Evolutionary conservation across 1,284 basidiomycete species (phyloP).

Genomic region (Polyporus tsugae): DNA sequence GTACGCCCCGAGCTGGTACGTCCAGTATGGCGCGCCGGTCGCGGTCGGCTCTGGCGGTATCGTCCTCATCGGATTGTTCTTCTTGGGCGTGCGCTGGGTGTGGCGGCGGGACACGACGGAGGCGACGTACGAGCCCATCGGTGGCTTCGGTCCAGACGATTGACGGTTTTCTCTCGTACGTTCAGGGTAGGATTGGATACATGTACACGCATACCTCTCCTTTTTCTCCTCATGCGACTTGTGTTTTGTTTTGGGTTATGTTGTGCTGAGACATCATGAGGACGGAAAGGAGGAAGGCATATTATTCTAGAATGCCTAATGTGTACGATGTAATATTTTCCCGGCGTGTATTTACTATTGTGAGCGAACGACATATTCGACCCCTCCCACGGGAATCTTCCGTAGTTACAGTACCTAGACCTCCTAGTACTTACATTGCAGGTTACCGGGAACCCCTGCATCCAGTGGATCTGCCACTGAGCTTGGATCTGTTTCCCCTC

Average conservation of each 20-base stretch:
- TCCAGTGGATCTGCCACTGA: not conserved
- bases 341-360: conserved; percentile 21
- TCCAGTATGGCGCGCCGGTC: conserved; percentile 70
- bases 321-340: conserved; percentile 21
- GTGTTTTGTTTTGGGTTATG: not conserved
- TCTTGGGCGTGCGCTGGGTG: conserved; percentile 68
- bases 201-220: not conserved
- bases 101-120: conserved; percentile 80
- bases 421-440: not conserved
- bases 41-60: conserved; percentile 66
- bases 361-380: not conserved
- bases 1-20: conserved; percentile 87
- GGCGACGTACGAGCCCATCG: conserved; percentile 85
- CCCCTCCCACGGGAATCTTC: not conserved
- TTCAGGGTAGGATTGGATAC: not conserved
- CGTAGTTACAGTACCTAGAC: not conserved
- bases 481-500: not conserved
- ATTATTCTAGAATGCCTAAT: conserved; percentile 24
- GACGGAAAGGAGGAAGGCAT: not conserved
- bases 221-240: not conserved
- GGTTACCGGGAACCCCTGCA: not conserved
- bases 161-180: not conserved
- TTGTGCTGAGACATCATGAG: conserved; percentile 14
- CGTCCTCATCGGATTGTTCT: conserved; percentile 71
- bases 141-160: conserved; percentile 75